Evolutionary conservation across 176 grass and related monocot genomes (phyloP).

Genomic region (Alopecurus myosuroides): DNA sequence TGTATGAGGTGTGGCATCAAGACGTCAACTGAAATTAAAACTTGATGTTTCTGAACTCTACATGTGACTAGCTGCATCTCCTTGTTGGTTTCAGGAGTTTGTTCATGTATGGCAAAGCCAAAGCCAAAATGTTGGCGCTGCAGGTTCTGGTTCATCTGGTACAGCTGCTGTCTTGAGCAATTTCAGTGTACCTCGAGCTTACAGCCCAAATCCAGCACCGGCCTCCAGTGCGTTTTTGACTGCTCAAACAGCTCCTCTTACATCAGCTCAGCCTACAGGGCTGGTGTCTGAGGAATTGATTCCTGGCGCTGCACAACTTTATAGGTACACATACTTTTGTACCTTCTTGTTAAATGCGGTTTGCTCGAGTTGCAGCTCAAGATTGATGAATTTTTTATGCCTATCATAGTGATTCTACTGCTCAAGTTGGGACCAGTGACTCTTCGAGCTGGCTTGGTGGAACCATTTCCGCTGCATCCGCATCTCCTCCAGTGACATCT

Average conservation of each 20-base stretch:
- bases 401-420: conserved; percentile 34
- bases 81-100: conserved; percentile 60
- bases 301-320: conserved; percentile 36
- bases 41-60: conserved; percentile 10
- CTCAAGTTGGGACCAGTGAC: conserved; percentile 33
- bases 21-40: not conserved
- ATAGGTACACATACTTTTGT: conserved; percentile 30
- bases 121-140: conserved; percentile 51
- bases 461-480: conserved; percentile 30
- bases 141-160: conserved; percentile 42
- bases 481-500: conserved; percentile 41
- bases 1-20: conserved; percentile 66
- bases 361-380: not conserved
- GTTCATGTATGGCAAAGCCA: conserved; percentile 62
- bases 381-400: conserved; percentile 3
- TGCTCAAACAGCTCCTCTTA: conserved; percentile 46
- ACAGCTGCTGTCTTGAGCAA: conserved; percentile 27
- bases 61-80: not conserved
- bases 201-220: conserved; percentile 50
- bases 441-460: conserved; percentile 36
- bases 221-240: conserved; percentile 32
- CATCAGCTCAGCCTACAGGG: conserved; percentile 51
- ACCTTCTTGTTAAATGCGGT: not conserved
- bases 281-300: conserved; percentile 48
- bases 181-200: conserved; percentile 41